Base-by-base conservation (phyloP, 495 filamentous ascomycete genomes). In the Lasiosphaeria miniovina region DNA sequence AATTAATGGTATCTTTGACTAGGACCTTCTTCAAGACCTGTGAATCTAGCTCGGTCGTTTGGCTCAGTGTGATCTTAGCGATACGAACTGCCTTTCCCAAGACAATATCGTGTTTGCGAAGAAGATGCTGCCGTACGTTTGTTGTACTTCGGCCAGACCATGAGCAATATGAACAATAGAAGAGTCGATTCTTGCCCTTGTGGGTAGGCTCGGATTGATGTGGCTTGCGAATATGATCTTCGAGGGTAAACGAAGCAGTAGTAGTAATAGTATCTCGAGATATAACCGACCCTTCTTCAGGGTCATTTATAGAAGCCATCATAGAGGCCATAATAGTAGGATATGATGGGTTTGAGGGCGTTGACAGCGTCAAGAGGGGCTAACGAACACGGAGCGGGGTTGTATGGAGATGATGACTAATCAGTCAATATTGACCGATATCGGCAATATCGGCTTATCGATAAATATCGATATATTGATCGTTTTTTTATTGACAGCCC, bases 221-320 rank as follows among this genome's bases (percentile, higher is more conserved):
- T 49, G 46, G 9, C 8, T 11, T 10, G 9, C 46, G 46, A 24
- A 15, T 49, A 17, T 49, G 46, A 6, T 49, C 17, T 10, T 49
- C 46, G 17, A 49, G 17, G 17, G 46, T 49, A 15, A 49, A 49
- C 6, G 46, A 49, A n/a, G n/a, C n/a, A n/a, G n/a, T n/a, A n/a
- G 46, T 11, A 49, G 46, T 49, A 49, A 17, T 49, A 49, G 46
- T 49, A 49, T 49, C 46, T 49, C 46, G 46, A 49, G 46, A 49
- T 10, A 49, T 43, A 43, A 43, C 12, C n/a, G n/a, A 6, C n/a
- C 11, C 6, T 17, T 15, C 46, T 10, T 49, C 46, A 49, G 17
- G 17, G 46, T 49, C 9, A 49, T 6, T 10, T 49, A 17, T 11
- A 49, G 46, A 49, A 49, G 46, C 46, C 46, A 49, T 49, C 6